Evolutionary conservation across 345 rosid genomes (phyloP), one percentile per base, ranked within the genome.

Genomic region (Populus simonii): DNA sequence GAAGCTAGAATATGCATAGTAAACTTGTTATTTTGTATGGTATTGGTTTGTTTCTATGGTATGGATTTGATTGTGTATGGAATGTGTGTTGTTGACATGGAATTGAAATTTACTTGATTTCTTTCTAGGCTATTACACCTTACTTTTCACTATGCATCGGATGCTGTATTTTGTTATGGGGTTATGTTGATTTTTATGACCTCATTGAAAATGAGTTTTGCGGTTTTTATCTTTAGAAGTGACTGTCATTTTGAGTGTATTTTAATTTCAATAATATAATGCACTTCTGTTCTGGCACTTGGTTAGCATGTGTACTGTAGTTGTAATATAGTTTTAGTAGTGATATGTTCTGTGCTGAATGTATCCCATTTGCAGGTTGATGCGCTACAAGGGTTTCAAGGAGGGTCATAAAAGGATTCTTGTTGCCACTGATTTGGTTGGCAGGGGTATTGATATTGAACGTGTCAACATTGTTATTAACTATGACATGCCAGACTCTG

Each of bases 401-500:
- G 99, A 96, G 87, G 98, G 99, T 9, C 97, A 96, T 76, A 94
- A 94, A 84, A 90, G 99, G 84, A 96, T 96, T 78, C 95, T 96
- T 9, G 99, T 92, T 63, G 98, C 97, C 3, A 96, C 99, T 3
- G 99, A 94, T 72, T 85, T 96, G 88, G 99, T 96, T 43, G 99
- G 98, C 25, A 87, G 99, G 72, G 98, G 98, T 38, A 96, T 96
- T 79, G 99, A 96, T 83, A 96, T 96, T 76, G 99, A 96, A 78
- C 92, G 99, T 16, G 98, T 96, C 25, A 96, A 96, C 86, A 96
- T 96, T 55, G 99, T 96, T 17, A 92, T 96, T 85, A 96, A 96
- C 87, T 96, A 94, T 74, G 98, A 96, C 83, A 96, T 96, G 99
- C 99, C 99, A 7, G 98, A 96, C 84, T 94, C 99, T 73, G 99